A percentile compares a stretch with the other conserved stretches of the same genome.
Conservation (phyloP, 139 green algal species). For the Tetradesmus lagerheimii region DNA sequence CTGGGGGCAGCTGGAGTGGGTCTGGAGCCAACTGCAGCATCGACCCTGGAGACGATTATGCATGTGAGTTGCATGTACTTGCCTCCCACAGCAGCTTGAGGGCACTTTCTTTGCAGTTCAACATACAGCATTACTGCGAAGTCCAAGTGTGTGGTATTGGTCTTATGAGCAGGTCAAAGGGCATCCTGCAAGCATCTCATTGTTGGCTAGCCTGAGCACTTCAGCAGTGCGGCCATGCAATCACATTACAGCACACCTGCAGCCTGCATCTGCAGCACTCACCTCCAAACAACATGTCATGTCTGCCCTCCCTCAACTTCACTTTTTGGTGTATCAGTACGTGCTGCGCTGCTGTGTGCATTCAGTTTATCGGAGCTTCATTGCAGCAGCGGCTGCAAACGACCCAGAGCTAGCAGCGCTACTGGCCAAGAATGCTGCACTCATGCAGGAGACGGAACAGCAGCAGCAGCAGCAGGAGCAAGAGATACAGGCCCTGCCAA, state of each 20-base stretch:
- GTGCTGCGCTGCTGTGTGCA: not conserved
- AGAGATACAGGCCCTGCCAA: not conserved
- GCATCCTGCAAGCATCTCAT: too few relatives aligned
- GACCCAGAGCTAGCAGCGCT: slow-evolving; percentile 12
- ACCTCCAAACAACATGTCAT: too few relatives aligned
- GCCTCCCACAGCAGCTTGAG: too few relatives aligned
- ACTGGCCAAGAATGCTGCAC: not conserved
- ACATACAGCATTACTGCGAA: too few relatives aligned
- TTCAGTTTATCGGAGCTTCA: slow-evolving; percentile 34
- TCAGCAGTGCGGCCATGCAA: not conserved
- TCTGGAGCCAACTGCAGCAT: not conserved
- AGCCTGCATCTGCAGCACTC: not conserved
- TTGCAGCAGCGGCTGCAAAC: not conserved
- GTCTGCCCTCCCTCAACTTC: too few relatives aligned
- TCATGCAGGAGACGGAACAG: not conserved
- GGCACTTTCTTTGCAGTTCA: too few relatives aligned
- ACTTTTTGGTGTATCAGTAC: too few relatives aligned
- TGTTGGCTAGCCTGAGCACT: too few relatives aligned
- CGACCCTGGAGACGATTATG: not conserved
- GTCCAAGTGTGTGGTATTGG: too few relatives aligned
- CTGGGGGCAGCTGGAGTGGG: not conserved
- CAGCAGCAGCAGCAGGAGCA: slow-evolving; percentile 4
- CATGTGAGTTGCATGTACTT: not conserved
- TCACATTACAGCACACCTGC: not conserved
- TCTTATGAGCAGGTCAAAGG: too few relatives aligned